A percentile compares a stretch with the other conserved stretches of the same genome.
Conservation (phyloP, 306 rosid species). For the Glycyrrhiza uralensis region DNA sequence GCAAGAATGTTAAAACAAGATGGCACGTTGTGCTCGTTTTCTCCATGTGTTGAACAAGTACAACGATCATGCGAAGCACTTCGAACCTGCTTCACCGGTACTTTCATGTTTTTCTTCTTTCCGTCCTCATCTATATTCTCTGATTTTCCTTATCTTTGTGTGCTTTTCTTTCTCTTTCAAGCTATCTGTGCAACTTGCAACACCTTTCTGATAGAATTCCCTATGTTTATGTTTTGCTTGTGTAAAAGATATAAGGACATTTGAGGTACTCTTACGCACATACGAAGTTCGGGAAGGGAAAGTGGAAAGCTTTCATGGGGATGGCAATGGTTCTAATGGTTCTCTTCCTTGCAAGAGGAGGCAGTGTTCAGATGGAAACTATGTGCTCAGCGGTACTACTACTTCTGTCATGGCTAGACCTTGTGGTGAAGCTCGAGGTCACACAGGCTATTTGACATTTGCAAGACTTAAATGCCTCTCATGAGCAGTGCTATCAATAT, state of each 20-base stretch:
- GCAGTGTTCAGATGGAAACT: conserved; percentile 53
- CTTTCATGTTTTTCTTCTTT: conserved; percentile 6
- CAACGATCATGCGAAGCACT: conserved; percentile 67
- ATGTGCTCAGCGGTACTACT: conserved; percentile 29
- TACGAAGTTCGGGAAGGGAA: conserved; percentile 71
- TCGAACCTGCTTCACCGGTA: conserved; percentile 63
- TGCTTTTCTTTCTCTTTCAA: neutral
- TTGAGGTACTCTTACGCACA: conserved; percentile 76
- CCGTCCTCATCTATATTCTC: neutral
- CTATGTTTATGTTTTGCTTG: neutral
- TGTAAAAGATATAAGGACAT: conserved; percentile 74
- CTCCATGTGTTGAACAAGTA: conserved; percentile 86
- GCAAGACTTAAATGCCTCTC: conserved; percentile 68
- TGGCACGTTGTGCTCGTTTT: conserved; percentile 72
- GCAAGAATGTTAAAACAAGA: conserved; percentile 69
- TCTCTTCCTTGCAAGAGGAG: conserved; percentile 65
- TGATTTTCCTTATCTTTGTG: neutral
- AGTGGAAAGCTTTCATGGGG: conserved; percentile 23
- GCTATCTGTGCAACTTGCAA: neutral
- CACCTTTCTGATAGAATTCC: neutral
- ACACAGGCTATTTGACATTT: conserved; percentile 87
- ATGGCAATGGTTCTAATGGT: conserved; percentile 35
- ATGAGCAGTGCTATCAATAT: conserved; percentile 7
- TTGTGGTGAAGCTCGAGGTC: conserved; percentile 77
- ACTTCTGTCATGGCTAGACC: conserved; percentile 68